Evolutionary conservation across 495 filamentous ascomycete genomes (phyloP).

Genomic region (Aspergillus conjunctus): DNA sequence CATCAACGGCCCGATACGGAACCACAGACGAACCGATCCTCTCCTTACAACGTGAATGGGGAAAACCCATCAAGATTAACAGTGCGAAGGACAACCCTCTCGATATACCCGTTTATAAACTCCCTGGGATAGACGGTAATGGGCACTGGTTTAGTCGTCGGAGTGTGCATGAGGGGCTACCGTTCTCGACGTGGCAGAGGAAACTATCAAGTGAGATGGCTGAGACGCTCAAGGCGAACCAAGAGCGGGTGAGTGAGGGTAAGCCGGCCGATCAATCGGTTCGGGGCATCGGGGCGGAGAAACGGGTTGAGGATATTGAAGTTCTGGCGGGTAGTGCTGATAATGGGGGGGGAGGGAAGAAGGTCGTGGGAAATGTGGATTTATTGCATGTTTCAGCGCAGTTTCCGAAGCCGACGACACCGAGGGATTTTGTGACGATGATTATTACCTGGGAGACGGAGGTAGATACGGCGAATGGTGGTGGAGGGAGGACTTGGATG

Average conservation of each 20-base stretch:
- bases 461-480: constrained; percentile 16
- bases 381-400: constrained; percentile 85
- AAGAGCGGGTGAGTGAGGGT: constrained; percentile 52
- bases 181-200: constrained; percentile 66
- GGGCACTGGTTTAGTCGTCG: constrained; percentile 89
- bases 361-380: constrained; percentile 38
- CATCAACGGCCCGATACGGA: constrained; percentile 45
- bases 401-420: constrained; percentile 85
- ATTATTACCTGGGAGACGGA: constrained; percentile 58
- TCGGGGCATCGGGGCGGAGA: constrained; percentile 81
- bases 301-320: constrained; percentile 60
- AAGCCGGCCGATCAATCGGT: constrained; percentile 57
- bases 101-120: constrained; percentile 76
- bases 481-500: constrained; percentile 67
- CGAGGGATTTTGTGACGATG: constrained; percentile 83
- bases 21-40: constrained; percentile 49
- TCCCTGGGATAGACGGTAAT: constrained; percentile 73
- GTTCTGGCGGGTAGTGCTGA: constrained; percentile 61
- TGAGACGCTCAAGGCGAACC: constrained; percentile 60
- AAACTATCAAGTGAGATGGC: constrained; percentile 52
- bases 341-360: constrained; percentile 46
- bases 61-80: constrained; percentile 74
- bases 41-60: constrained; percentile 77
- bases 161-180: constrained; percentile 75
- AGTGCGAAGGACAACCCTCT: constrained; percentile 70